These are phyloP conservation scores for Cercospora sp. DNA, from an alignment of 2,329 filamentous ascomycete species.

Conservation along the genomic window DNA sequence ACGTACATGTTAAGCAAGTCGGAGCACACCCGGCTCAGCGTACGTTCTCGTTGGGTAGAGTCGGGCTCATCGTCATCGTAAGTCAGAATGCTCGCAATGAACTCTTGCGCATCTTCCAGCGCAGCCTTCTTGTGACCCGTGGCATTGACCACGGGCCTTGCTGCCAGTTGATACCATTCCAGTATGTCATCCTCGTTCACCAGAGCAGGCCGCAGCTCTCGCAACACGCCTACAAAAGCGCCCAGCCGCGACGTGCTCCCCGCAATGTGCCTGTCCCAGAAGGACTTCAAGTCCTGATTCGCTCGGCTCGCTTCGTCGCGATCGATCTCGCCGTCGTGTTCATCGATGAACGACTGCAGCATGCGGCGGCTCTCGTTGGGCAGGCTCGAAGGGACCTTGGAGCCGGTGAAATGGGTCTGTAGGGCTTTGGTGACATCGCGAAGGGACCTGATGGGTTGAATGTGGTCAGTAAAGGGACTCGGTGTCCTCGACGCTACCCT, in stretches of 20 bases:
- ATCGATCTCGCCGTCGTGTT: conserved; percentile 55
- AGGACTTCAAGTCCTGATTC: conserved; percentile 65
- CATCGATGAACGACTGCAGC: conserved; percentile 59
- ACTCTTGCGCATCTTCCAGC: conserved; percentile 64
- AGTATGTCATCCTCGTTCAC: conserved; percentile 62
- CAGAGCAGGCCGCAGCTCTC: conserved; percentile 63
- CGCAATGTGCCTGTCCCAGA: conserved; percentile 66
- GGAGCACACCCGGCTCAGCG: conserved; percentile 61
- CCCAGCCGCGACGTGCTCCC: conserved; percentile 58
- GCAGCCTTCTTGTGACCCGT: conserved; percentile 63
- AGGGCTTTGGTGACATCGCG: conserved; percentile 52
- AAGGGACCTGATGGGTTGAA: conserved; percentile 42
- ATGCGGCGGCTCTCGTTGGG: conserved; percentile 55
- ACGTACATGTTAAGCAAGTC: conserved; percentile 52
- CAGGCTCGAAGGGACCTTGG: conserved; percentile 55
- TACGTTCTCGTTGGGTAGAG: conserved; percentile 49
- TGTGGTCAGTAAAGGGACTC: conserved; percentile 19
- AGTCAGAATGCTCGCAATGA: conserved; percentile 63
- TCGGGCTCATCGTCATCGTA: conserved; percentile 61
- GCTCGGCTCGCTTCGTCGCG: conserved; percentile 69
- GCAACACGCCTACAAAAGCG: conserved; percentile 68
- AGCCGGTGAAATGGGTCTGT: conserved; percentile 45
- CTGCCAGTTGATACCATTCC: conserved; percentile 70
- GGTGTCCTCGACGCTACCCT: not conserved
- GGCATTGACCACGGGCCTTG: conserved; percentile 58